A percentile compares a stretch with the other conserved stretches of the same genome.
phyloP scores from a whole-genome alignment of 306 rosid genomes.

The Acacia confusa region DNA sequence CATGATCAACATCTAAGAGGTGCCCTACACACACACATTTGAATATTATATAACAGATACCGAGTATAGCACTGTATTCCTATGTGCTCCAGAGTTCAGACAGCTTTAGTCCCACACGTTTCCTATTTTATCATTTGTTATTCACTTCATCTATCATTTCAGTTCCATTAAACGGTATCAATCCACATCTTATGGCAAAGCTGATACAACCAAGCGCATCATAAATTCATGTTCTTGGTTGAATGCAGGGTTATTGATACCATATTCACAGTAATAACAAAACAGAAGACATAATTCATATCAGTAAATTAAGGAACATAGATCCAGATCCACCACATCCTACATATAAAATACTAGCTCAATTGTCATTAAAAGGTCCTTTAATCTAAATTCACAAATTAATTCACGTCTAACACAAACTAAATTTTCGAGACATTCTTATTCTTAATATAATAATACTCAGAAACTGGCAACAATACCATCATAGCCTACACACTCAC shows the following conservation, averaged over 20 bases:
- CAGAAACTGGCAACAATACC: background rate
- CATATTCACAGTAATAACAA: background rate
- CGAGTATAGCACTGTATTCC: background rate
- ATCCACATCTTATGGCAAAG: background rate
- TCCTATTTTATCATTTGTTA: background rate
- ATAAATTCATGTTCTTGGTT: background rate
- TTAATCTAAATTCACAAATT: background rate
- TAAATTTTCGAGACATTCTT: background rate
- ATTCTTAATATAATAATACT: background rate
- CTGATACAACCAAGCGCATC: background rate
- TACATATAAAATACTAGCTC: background rate
- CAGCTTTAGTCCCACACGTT: background rate
- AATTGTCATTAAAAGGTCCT: background rate
- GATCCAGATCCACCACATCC: conserved; percentile 5
- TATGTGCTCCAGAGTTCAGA: background rate
- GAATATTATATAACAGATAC: background rate
- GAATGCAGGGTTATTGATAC: background rate
- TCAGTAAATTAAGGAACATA: background rate
- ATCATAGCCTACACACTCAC: background rate
- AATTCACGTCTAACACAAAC: background rate
- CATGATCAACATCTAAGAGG: background rate
- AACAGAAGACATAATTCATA: no score
- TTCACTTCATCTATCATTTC: conserved; percentile 1
- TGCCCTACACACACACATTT: background rate
- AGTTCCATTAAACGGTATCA: background rate